Evolutionary conservation across 192 early-diverging fungal species (phyloP).

Genomic region (Glomus cerebriforme): DNA sequence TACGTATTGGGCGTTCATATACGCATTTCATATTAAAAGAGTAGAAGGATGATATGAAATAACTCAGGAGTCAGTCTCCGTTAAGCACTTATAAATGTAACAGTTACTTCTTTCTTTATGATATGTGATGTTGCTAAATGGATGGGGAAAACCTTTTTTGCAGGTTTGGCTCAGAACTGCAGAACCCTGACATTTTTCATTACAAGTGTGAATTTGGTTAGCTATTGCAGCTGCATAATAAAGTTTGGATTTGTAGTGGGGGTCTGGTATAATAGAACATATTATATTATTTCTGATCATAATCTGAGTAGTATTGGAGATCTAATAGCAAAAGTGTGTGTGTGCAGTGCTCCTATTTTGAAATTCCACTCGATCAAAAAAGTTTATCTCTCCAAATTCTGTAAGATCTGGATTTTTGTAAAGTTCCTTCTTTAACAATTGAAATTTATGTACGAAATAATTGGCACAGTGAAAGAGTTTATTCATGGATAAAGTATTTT

Average conservation of each 20-base stretch:
- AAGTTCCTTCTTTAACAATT: too few relatives aligned
- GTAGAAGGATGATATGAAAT: neutral
- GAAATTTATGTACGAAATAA: neutral
- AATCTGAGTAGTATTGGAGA: neutral
- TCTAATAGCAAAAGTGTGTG: too few relatives aligned
- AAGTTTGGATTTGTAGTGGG: neutral
- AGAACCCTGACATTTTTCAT: neutral
- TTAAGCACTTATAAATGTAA: neutral
- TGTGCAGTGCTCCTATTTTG: too few relatives aligned
- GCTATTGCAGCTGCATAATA: neutral
- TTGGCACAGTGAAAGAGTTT: neutral
- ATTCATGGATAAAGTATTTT: neutral
- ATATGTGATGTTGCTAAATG: neutral
- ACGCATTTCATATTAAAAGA: neutral
- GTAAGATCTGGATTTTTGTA: too few relatives aligned
- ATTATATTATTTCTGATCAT: constrained; percentile 3
- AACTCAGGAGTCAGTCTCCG: neutral
- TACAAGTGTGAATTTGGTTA: neutral
- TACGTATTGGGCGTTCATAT: neutral
- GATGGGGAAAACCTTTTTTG: neutral
- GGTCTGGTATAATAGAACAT: neutral
- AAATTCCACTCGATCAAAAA: too few relatives aligned
- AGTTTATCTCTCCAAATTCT: too few relatives aligned
- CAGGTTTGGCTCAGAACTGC: neutral
- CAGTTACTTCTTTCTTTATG: neutral